A percentile compares a stretch with the other conserved stretches of the same genome.
phyloP scores from a whole-genome alignment of 2,329 filamentous ascomycete species.

The Fusarium floridanum region DNA sequence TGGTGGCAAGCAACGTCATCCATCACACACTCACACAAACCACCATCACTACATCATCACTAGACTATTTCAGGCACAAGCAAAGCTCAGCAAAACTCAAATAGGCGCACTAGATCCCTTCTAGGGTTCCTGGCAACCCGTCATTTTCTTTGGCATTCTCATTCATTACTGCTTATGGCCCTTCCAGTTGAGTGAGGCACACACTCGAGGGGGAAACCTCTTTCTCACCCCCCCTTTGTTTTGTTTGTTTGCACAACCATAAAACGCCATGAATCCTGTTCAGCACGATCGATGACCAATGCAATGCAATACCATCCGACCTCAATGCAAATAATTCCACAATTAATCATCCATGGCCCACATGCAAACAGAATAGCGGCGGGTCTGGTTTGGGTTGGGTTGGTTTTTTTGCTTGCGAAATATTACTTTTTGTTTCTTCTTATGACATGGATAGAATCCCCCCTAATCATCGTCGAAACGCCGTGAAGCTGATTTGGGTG shows the following conservation, averaged over 20 bases:
- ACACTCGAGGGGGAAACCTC: slow-evolving; percentile 20
- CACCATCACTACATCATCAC: slow-evolving; percentile 10
- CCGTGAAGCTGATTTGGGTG: slow-evolving; percentile 39
- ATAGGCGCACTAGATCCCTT: slow-evolving; percentile 11
- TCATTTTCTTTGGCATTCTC: slow-evolving; percentile 29
- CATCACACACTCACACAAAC: slow-evolving; percentile 6
- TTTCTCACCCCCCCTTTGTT: slow-evolving; percentile 18
- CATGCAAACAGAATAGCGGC: slow-evolving; percentile 30
- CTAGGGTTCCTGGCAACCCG: not conserved
- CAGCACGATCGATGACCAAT: slow-evolving; percentile 45
- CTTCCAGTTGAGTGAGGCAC: slow-evolving; percentile 34
- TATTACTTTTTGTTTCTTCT: slow-evolving; percentile 48
- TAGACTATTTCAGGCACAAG: slow-evolving; percentile 13
- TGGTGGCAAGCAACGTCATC: slow-evolving; percentile 36
- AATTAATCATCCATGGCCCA: slow-evolving; percentile 47
- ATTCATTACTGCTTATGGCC: slow-evolving; percentile 40
- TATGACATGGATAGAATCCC: slow-evolving; percentile 42
- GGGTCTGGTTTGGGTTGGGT: slow-evolving; percentile 24
- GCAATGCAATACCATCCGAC: slow-evolving; percentile 48
- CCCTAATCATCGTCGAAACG: slow-evolving; percentile 42
- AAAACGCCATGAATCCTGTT: slow-evolving; percentile 48
- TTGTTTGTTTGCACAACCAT: slow-evolving; percentile 37
- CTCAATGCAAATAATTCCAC: slow-evolving; percentile 53
- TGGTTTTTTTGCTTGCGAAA: slow-evolving; percentile 38
- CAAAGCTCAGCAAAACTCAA: slow-evolving; percentile 18